phyloP scores from a whole-genome alignment of 2,329 filamentous ascomycete genomes.

The Thelonectria blattea region DNA sequence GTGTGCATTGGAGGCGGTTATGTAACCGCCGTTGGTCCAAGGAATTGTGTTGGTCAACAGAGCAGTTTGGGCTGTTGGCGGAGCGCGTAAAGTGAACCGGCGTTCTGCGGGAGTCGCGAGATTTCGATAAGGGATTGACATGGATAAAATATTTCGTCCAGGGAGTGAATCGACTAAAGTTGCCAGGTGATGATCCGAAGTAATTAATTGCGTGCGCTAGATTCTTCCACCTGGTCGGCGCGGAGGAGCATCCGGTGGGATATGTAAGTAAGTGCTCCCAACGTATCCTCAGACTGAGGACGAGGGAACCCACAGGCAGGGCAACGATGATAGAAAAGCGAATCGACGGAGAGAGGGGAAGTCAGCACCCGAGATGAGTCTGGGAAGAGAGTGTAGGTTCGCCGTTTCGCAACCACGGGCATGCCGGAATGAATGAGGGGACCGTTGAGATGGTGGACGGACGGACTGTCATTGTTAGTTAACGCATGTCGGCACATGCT shows the following conservation, averaged over 20 bases:
- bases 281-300: neutral
- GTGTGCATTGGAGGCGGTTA: slow-evolving; percentile 13
- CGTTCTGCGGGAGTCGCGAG: neutral
- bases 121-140: neutral
- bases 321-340: slow-evolving; percentile 17
- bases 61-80: neutral
- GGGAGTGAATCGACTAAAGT: neutral
- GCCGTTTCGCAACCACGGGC: slow-evolving; percentile 19
- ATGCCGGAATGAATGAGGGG: slow-evolving; percentile 7
- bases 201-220: slow-evolving; percentile 11
- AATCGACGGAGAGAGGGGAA: slow-evolving; percentile 1
- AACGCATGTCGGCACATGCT: neutral
- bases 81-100: neutral
- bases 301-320: neutral
- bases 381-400: slow-evolving; percentile 2
- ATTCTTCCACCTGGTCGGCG: slow-evolving; percentile 21
- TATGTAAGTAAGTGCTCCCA: neutral
- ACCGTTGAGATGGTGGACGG: neutral
- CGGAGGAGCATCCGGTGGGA: slow-evolving; percentile 30
- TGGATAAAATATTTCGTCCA: neutral
- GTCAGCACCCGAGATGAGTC: slow-evolving; percentile 3
- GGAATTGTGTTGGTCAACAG: neutral
- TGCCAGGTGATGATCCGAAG: neutral
- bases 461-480: neutral
- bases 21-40: slow-evolving; percentile 2